Base-by-base conservation (phyloP, 83 land plant species). In the Larix sibirica region DNA sequence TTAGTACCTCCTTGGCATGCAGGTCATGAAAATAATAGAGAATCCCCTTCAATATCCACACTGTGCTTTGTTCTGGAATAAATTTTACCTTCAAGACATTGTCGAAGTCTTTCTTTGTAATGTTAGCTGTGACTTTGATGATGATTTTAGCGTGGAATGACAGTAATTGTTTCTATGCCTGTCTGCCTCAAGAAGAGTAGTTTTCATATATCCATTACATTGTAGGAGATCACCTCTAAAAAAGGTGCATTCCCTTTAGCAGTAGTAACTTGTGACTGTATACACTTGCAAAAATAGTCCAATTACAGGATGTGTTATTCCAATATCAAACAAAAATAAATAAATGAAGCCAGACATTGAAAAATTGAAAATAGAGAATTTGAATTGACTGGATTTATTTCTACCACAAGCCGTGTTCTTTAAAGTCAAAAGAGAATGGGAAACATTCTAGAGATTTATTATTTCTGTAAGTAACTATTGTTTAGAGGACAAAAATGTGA, bases 31-130 rank as follows among this genome's bases (percentile, higher is more conserved):
- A 89, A 78, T 94, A 94, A 82, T 94, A 94, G 65, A 94, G 82
- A 65, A 94, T 85, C 31, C 97, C 95, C 84, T 94, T 95, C 20
- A 94, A 85, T 63, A 94, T 84, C 97, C 97, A 94, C 97, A 94
- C 90, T 6, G 95, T 89, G 63, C 79, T 84, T 56, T 80, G 88
- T 50, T 85, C 88, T 4, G 86, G 89, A 18, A 73, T 80, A 80
- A 86, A 94, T 9, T 93, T 93, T 33, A 86, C 83, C 20, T 13
- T 71, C 40, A 82, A 79, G 4, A 91, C 93, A 83, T 86, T 84
- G 44, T 84, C 91, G 95, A 95, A 94, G 65, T 92, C 93, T 20
- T 84, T 79, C 0, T 87, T 69, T 54, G 86, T 87, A 10, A 92
- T 81, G 70, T 94, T 95, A 17, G 97, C 87, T 9, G 93, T 87